A percentile compares a stretch with the other conserved stretches of the same genome.
Evolutionary conservation across 352 stramenopile species (phyloP).

Genomic region (Globisporangium rhizosaccharum): DNA sequence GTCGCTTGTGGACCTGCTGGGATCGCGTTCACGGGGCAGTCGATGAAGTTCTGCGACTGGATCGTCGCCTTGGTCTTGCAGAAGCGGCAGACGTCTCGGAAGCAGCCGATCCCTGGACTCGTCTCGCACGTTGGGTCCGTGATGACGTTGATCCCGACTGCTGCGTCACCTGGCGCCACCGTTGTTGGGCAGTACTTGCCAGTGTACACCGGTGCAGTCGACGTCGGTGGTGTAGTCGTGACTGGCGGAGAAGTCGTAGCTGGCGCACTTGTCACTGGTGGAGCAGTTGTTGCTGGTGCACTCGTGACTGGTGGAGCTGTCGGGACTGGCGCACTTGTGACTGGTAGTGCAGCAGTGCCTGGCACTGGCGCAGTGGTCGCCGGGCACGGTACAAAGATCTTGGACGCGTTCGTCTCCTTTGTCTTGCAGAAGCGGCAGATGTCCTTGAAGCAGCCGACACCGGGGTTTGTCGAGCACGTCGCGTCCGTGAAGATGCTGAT

Average conservation of each 20-base stretch:
- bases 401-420: constrained; percentile 4
- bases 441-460: constrained; percentile 8
- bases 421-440: constrained; percentile 16
- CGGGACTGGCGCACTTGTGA: not conserved
- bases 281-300: not conserved
- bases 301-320: not conserved
- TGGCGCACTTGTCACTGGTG: not conserved
- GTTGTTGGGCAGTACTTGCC: not conserved
- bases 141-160: constrained; percentile 10
- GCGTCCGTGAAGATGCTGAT: constrained; percentile 16
- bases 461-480: constrained; percentile 5
- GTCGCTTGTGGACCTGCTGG: not conserved
- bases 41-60: constrained; percentile 8
- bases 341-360: not conserved
- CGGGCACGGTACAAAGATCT: not conserved
- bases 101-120: constrained; percentile 9
- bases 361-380: not conserved
- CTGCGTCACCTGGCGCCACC: constrained; percentile 6
- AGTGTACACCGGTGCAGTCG: not conserved
- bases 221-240: not conserved
- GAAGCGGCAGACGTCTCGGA: constrained; percentile 12
- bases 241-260: not conserved
- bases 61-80: constrained; percentile 9
- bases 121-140: constrained; percentile 7
- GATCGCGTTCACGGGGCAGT: constrained; percentile 5